A percentile compares a stretch with the other conserved stretches of the same genome.
phyloP scores from a whole-genome alignment of 768 basidiomycete species.

The Termitomyces sp. region DNA sequence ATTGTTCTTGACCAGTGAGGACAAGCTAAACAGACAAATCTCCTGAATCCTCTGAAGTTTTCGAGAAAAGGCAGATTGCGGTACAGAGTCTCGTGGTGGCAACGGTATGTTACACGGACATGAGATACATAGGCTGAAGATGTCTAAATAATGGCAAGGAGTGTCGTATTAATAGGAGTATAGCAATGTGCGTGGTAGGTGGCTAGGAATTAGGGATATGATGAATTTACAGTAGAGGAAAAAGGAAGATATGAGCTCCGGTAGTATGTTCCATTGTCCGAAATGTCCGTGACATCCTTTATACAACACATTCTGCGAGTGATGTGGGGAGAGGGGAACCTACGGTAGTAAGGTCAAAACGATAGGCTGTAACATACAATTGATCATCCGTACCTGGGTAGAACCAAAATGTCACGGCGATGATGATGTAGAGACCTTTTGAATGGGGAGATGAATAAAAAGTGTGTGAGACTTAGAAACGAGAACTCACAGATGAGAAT shows the following conservation, averaged over 20 bases:
- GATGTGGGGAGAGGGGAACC: conserved; percentile 19
- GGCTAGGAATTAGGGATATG: neutral
- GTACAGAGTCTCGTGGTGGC: neutral
- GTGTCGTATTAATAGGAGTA: neutral
- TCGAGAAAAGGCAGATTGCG: neutral
- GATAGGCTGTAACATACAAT: neutral
- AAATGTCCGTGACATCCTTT: neutral
- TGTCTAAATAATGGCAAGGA: neutral
- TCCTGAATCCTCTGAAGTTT: neutral
- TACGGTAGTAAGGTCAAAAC: neutral
- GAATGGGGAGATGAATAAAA: neutral
- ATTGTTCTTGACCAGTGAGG: neutral
- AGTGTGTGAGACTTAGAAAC: neutral
- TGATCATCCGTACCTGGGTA: conserved; percentile 41
- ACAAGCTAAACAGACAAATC: neutral
- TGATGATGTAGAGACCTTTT: conserved; percentile 67
- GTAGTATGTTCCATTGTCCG: neutral
- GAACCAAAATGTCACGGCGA: conserved; percentile 75
- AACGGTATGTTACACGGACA: neutral
- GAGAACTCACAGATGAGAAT: conserved; percentile 23
- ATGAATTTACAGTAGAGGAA: too few relatives aligned
- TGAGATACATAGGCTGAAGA: neutral
- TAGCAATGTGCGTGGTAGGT: neutral
- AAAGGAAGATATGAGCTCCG: neutral
- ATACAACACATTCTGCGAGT: conserved; percentile 15